Evolutionary conservation across 1,284 basidiomycete genomes (phyloP), one percentile per base, ranked within the genome.

Genomic region (Tetrapyrgos nigripes): DNA sequence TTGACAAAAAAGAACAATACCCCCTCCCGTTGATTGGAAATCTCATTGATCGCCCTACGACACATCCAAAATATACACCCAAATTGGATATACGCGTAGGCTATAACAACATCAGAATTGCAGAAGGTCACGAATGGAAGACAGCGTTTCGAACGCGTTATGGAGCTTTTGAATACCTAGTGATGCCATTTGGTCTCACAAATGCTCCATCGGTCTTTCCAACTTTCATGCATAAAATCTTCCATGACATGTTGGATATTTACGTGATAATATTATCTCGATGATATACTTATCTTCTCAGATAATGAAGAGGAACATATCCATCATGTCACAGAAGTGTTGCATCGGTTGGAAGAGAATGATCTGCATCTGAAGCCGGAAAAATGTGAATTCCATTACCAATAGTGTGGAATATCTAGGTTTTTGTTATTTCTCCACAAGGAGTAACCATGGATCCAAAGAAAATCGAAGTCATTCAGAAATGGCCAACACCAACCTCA

Each of bases 331-430:
- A 6, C 37, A 2, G 23, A 47, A 51, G 76, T 83, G 1, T 67
- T 84, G 4, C 35, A 70, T n/a, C 50, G 68, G 4, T 69, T 83
- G 0, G 47, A 65, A 0, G 48, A 70, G 3, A 52, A 73, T 50
- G 50, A 66, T 0, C 67, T 82, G 0, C 79, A 65, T 60, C 57
- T 72, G 3, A 76, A 77, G 31, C 62, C 72, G 0, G 67, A 74
- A 29, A 82, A 83, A 60, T 80, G 78, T 62, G 62, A 71, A 35
- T 81, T 78, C 60, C 59, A 45, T 71, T 53, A 52, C 58, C 4
- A 27, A 58, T 0, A 27, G 64, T 46, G 51, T 59, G 40, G 40
- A 49, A 44, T 50, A 50, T 29, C n/a, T 54, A 0, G 53, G 53
- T n/a, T 17, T 29, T 44, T 14, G 46, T 57, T 2, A 21, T 57